Conservation (phyloP, 2,329 filamentous ascomycete species). For the Bipolaris bicolor region DNA sequence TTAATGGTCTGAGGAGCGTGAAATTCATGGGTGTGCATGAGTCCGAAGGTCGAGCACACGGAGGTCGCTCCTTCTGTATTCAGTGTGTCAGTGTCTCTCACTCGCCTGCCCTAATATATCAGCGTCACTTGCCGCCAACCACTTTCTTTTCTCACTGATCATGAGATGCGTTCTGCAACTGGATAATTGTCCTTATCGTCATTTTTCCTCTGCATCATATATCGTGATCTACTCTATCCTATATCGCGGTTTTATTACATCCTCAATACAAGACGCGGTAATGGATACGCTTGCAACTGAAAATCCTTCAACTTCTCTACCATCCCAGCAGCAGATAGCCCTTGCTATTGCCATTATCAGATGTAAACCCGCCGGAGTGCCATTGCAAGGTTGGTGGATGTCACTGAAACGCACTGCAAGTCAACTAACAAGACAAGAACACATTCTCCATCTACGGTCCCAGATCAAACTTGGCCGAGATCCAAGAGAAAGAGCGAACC, state of each 20-base stretch:
- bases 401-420: too few relatives aligned
- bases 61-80: conserved; percentile 7
- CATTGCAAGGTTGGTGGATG: conserved; percentile 36
- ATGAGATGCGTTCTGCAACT: background rate
- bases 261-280: background rate
- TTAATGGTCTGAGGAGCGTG: background rate
- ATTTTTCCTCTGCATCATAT: background rate
- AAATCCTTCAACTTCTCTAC: conserved; percentile 11
- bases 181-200: background rate
- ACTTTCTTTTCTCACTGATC: too few relatives aligned
- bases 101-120: background rate
- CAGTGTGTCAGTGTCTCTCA: background rate
- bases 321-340: conserved; percentile 38
- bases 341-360: conserved; percentile 47
- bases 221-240: background rate
- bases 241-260: background rate
- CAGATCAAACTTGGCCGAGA: conserved; percentile 38
- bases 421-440: conserved; percentile 31
- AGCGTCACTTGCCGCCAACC: too few relatives aligned
- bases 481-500: conserved; percentile 27
- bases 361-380: conserved; percentile 45
- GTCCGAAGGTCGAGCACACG: background rate
- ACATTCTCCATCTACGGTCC: conserved; percentile 43
- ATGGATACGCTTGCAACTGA: conserved; percentile 13
- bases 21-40: background rate